phyloP scores from a whole-genome alignment of 805 yeast species.

The Pichia phayaonensis region DNA sequence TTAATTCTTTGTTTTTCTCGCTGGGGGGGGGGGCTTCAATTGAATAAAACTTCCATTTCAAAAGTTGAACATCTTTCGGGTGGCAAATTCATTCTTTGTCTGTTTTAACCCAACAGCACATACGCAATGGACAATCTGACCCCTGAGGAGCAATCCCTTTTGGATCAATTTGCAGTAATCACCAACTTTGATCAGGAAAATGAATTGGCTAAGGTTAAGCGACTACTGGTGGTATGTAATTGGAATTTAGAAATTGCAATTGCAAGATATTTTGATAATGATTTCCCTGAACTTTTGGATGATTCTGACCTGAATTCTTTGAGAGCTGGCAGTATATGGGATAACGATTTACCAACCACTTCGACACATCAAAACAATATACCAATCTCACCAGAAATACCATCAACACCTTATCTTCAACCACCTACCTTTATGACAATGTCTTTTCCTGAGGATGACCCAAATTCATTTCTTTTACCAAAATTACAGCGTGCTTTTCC shows the following conservation, averaged over 20 bases:
- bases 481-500: slow-evolving; percentile 31
- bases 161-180: slow-evolving; percentile 43
- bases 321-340: neutral
- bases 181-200: slow-evolving; percentile 39
- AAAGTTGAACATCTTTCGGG: neutral
- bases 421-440: neutral
- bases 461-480: slow-evolving; percentile 17
- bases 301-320: neutral
- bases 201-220: slow-evolving; percentile 38
- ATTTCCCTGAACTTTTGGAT: slow-evolving; percentile 30
- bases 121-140: slow-evolving; percentile 19
- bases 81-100: neutral
- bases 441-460: slow-evolving; percentile 12
- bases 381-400: neutral
- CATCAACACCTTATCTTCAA: neutral
- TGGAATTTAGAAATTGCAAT: slow-evolving; percentile 59
- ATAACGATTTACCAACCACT: neutral
- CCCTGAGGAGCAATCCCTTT: slow-evolving; percentile 34
- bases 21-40: neutral
- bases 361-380: neutral
- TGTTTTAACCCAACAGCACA: neutral
- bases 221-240: slow-evolving; percentile 41
- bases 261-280: slow-evolving; percentile 54
- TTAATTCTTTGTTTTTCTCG: neutral
- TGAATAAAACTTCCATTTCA: neutral